Conservation (phyloP, 225 moss, liverwort and hornwort genomes). For the Sphagnum tenellum region DNA sequence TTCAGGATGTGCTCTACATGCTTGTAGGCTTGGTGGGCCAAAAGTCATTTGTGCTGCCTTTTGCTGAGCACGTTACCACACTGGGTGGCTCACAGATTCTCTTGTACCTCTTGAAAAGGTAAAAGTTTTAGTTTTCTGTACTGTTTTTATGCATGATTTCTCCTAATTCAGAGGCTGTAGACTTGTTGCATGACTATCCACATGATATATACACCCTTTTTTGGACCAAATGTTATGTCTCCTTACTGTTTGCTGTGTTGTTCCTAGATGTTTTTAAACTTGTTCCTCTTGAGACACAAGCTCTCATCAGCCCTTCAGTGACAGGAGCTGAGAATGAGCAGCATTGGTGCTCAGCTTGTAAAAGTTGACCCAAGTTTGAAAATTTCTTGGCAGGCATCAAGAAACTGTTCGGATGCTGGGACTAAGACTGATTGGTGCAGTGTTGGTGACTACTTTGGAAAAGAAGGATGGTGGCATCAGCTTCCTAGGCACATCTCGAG, state of each 20-base stretch:
- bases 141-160: too few species aligned
- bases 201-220: too few species aligned
- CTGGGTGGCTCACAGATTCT: slow-evolving; percentile 59
- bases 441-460: slow-evolving; percentile 48
- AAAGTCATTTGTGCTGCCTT: slow-evolving; percentile 46
- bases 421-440: slow-evolving; percentile 58
- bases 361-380: too few species aligned
- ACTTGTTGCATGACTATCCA: too few species aligned
- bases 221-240: too few species aligned
- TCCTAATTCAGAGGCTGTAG: too few species aligned
- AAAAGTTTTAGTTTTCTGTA: neutral
- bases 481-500: slow-evolving; percentile 54
- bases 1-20: slow-evolving; percentile 66
- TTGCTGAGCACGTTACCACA: slow-evolving; percentile 55
- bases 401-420: slow-evolving; percentile 62
- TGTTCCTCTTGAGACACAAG: too few species aligned
- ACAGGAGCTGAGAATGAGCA: too few species aligned
- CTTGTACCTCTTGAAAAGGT: slow-evolving; percentile 59
- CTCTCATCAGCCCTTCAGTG: too few species aligned
- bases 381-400: slow-evolving; percentile 36
- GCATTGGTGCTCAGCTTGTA: too few species aligned
- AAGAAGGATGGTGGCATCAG: slow-evolving; percentile 49
- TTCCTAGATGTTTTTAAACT: too few species aligned
- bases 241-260: too few species aligned
- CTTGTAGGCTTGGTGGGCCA: slow-evolving; percentile 47